phyloP scores from a whole-genome alignment of 257 asterid genomes.

The Salvia rosmarinus region DNA sequence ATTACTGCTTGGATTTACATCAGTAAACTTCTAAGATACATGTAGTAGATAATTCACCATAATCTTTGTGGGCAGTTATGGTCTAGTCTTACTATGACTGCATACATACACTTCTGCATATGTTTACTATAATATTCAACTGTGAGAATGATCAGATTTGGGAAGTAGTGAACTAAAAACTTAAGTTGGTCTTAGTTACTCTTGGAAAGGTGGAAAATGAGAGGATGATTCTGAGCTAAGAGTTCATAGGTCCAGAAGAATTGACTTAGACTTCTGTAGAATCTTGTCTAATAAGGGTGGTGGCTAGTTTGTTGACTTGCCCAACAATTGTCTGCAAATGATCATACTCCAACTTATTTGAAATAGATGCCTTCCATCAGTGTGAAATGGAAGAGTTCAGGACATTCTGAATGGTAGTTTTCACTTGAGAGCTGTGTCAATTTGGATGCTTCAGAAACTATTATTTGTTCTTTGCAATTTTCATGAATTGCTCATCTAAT shows the following conservation, averaged over 20 bases:
- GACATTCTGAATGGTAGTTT: not conserved
- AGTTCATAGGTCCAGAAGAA: not conserved
- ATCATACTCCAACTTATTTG: not conserved
- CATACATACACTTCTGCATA: constrained; percentile 19
- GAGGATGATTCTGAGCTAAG: not conserved
- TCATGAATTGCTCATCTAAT: not conserved
- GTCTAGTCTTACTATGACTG: not conserved
- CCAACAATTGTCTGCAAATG: not conserved
- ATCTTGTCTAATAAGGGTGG: not conserved
- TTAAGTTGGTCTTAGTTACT: constrained; percentile 12
- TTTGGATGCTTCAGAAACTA: not conserved
- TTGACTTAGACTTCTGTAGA: not conserved
- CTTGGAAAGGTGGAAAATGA: not conserved
- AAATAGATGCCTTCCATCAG: not conserved
- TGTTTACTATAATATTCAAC: not conserved
- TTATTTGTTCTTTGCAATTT: constrained; percentile 5
- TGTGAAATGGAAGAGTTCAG: not conserved
- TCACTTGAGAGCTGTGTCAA: not conserved
- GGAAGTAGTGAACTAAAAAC: not conserved
- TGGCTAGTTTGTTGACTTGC: not conserved
- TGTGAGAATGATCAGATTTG: not conserved
- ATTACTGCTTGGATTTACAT: not conserved
- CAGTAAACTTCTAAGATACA: not conserved
- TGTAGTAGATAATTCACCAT: not conserved
- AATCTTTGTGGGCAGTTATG: not conserved